Evolutionary conservation across 768 basidiomycete genomes (phyloP).

Genomic region (Coprinopsis marcescibilis): DNA sequence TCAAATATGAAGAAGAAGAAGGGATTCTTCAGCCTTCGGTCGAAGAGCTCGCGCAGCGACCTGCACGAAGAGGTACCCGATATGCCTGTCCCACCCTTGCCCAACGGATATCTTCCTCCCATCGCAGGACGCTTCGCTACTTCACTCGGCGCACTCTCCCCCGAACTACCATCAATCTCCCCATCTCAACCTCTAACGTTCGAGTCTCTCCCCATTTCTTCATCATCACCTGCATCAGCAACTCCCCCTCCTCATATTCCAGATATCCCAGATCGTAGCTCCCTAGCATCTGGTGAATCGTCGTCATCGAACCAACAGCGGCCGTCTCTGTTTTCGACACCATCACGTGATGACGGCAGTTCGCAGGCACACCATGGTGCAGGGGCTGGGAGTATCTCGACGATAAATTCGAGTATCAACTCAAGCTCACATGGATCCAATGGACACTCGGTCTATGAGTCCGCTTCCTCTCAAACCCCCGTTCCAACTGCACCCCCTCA

Average conservation of each 20-base stretch:
- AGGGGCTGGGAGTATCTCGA: conserved; percentile 2
- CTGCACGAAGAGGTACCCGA: conserved; percentile 21
- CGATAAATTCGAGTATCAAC: conserved; percentile 2
- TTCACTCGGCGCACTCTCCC: conserved; percentile 15
- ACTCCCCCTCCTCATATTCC: neutral
- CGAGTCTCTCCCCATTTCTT: neutral
- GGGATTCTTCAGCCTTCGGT: conserved; percentile 40
- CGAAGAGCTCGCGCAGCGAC: conserved; percentile 33
- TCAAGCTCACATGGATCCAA: neutral
- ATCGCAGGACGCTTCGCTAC: conserved; percentile 45
- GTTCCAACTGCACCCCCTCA: neutral
- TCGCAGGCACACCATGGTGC: neutral
- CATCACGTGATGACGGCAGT: conserved; percentile 3
- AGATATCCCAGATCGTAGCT: conserved; percentile 1
- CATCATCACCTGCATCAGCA: neutral
- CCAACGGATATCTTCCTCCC: conserved; percentile 19
- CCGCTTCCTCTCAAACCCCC: conserved; percentile 4
- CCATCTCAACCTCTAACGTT: neutral
- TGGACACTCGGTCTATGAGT: neutral
- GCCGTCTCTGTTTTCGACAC: conserved; percentile 3
- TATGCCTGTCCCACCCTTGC: conserved; percentile 17
- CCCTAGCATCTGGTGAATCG: conserved; percentile 6
- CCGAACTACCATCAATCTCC: neutral
- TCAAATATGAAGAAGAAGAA: conserved; percentile 29
- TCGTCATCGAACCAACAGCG: conserved; percentile 8